These are phyloP conservation scores for Arthrobotrys musiformis DNA, from an alignment of 2,329 filamentous ascomycete species.

Conservation along the genomic window DNA sequence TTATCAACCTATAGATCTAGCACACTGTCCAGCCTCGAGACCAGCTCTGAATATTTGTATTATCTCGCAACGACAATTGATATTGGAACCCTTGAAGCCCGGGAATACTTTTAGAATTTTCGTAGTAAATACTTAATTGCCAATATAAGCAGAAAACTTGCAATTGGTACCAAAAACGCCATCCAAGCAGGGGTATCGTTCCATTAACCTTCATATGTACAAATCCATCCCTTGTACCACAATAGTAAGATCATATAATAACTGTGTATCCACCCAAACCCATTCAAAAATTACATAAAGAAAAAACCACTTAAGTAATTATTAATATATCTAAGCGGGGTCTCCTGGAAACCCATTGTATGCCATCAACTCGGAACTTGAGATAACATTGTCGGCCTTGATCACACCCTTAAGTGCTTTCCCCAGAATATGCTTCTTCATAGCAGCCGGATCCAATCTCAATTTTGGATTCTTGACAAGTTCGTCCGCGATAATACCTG, in stretches of 20 bases:
- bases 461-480: constrained; percentile 52
- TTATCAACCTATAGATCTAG: no score
- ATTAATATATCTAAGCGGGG: no score
- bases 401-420: constrained; percentile 32
- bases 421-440: constrained; percentile 55
- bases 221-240: neutral
- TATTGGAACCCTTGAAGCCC: no score
- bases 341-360: constrained; percentile 40
- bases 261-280: neutral
- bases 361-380: neutral
- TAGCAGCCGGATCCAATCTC: constrained; percentile 49
- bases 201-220: neutral
- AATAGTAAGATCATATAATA: neutral
- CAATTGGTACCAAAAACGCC: neutral
- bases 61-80: no score
- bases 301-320: neutral
- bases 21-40: no score
- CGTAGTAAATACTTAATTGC: no score
- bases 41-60: no score
- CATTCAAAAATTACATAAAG: neutral
- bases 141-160: no score
- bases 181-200: neutral
- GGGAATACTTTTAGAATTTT: no score
- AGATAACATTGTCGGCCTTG: neutral
- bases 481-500: constrained; percentile 58